Percentiles rank a stretch among this genome's conserved stretches.
Evolutionary conservation across 768 basidiomycete genomes (phyloP).

Genomic region (Amanita exitialis): DNA sequence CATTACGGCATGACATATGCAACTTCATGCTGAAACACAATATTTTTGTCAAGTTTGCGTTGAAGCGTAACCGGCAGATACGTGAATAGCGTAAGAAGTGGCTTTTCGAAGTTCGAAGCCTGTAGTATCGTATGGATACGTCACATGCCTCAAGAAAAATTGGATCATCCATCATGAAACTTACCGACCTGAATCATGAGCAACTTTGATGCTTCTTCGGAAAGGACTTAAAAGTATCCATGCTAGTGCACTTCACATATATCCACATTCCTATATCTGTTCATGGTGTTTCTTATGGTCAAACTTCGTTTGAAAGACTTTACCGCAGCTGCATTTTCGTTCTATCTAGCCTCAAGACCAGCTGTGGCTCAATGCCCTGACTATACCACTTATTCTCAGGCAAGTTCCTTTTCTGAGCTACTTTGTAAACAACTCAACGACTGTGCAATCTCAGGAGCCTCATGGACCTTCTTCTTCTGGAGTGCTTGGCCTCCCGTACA

Average conservation of each 20-base stretch:
- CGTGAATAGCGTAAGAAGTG: no score
- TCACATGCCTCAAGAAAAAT: no score
- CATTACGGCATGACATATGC: no score
- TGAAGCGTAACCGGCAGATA: no score
- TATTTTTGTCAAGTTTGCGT: no score
- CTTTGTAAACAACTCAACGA: neutral
- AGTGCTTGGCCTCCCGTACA: conserved; percentile 54
- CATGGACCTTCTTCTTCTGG: conserved; percentile 55
- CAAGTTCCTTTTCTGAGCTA: conserved; percentile 10
- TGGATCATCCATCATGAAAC: no score
- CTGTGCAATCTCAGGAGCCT: conserved; percentile 28
- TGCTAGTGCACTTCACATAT: neutral
- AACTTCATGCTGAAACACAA: no score
- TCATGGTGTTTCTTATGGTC: conserved; percentile 10
- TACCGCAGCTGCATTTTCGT: conserved; percentile 16
- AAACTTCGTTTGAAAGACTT: conserved; percentile 14
- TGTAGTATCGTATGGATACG: no score
- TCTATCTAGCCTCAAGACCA: conserved; percentile 7
- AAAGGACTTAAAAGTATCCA: neutral
- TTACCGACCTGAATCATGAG: neutral
- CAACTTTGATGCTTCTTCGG: neutral
- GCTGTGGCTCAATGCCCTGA: conserved; percentile 44
- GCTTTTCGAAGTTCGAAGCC: no score
- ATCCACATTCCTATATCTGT: neutral
- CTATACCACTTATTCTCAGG: conserved; percentile 51